phyloP scores from a whole-genome alignment of 805 yeast species.

The Ogataea neopini region DNA sequence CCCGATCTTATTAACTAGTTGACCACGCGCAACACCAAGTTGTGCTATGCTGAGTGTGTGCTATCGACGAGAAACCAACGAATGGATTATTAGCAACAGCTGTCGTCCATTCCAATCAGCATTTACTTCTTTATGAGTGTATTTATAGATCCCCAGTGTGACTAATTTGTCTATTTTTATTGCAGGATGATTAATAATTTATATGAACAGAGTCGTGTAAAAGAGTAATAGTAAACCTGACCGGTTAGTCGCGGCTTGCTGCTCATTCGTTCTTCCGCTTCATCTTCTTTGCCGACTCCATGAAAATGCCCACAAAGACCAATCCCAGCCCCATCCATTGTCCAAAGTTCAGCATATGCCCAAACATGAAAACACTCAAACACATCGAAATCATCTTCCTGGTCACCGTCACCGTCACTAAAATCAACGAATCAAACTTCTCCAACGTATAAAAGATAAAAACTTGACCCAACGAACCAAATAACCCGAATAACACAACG shows the following conservation, averaged over 20 bases:
- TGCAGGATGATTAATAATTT: neutral
- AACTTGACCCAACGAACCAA: constrained; percentile 93
- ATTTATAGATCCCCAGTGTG: constrained; percentile 9
- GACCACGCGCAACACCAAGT: no score
- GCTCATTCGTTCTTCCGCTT: constrained; percentile 9
- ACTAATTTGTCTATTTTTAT: neutral
- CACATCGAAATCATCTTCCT: constrained; percentile 96
- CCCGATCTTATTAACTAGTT: no score
- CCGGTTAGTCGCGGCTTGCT: no score
- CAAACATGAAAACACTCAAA: constrained; percentile 80
- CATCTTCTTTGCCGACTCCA: constrained; percentile 64
- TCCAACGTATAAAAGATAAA: constrained; percentile 86
- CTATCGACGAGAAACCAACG: no score
- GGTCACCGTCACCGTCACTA: constrained; percentile 93
- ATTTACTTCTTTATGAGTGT: constrained; percentile 13
- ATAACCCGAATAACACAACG: constrained; percentile 63
- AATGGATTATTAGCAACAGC: no score
- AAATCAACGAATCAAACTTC: constrained; percentile 76
- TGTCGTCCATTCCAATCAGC: constrained; percentile 8
- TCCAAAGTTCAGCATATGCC: constrained; percentile 59
- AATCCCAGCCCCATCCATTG: constrained; percentile 81
- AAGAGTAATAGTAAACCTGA: no score
- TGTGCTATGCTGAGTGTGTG: no score
- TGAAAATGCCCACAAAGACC: constrained; percentile 84
- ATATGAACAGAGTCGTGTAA: no score